Base-by-base conservation (phyloP, 164 flowering plant genomes). In the Santalum album region DNA sequence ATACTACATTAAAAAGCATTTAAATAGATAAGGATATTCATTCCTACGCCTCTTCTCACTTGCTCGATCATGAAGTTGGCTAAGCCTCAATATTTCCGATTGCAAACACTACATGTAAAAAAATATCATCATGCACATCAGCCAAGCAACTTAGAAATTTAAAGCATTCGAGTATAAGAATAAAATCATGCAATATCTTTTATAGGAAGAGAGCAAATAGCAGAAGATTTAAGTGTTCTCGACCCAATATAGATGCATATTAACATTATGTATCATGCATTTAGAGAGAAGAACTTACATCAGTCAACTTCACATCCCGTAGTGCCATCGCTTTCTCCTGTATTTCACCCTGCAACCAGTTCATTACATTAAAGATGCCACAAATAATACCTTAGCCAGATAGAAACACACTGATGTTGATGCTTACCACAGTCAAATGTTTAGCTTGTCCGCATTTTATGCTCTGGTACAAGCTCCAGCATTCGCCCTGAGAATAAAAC, bases 11-110 rank as follows among this genome's bases (percentile, higher is more conserved):
- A 32, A 32, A 32, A 12, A 32, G 12, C 10, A 9, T 38, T 1
- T 38, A 9, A 14, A 3, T 38, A 38, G 36, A 16, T 62, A 74
- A 77, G 81, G 81, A 77, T 77, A 77, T 72, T 77, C 78, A 48
- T 73, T 71, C 50, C 53, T 59, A 25, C 53, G 74, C n/a, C 81
- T 78, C 54, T 71, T 77, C 57, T 77, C 81, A 64, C 60, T 77
- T 21, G 81, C 78, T 57, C 74, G 65, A 44, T 73, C 78, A 51
- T 70, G 76, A 38, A 77, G 78, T 62, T 77, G 70, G 38, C 57
- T 62, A 44, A 74, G 70, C 50, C 70, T 64, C 49, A 64, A 54
- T 23, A 57, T 60, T 60, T 77, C 78, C 12, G 66, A 25, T 51
- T 73, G 74, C 51, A 77, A 65, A 38, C 51, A 59, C 81, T 77